A percentile compares a stretch with the other conserved stretches of the same genome.
Evolutionary conservation across 495 filamentous ascomycete species (phyloP).

Genomic region (Penicillium soppii): DNA sequence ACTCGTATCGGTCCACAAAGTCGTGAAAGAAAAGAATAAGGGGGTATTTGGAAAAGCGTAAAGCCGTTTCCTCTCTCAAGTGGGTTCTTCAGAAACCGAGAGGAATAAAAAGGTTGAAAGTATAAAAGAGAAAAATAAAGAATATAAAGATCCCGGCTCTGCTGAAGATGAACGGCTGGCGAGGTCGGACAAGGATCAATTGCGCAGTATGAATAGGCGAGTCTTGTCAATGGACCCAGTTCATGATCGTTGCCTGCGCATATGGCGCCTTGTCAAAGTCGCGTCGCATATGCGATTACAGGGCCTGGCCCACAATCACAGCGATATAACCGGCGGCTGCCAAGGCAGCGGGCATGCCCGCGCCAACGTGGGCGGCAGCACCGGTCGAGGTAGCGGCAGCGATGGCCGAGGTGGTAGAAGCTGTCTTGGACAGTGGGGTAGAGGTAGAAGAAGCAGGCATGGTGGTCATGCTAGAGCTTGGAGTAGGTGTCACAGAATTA

Average conservation of each 20-base stretch:
- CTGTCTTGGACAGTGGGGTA: conserved; percentile 17
- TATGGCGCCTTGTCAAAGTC: background rate
- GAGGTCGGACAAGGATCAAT: background rate
- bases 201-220: background rate
- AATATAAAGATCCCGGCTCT: conserved; percentile 17
- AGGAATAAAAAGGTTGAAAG: conserved; percentile 20
- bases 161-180: conserved; percentile 27
- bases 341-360: conserved; percentile 34
- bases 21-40: conserved; percentile 23
- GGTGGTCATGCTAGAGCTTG: conserved; percentile 19
- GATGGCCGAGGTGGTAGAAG: conserved; percentile 22
- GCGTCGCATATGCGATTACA: conserved; percentile 23
- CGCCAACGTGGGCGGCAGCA: conserved; percentile 22
- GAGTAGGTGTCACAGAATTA: conserved; percentile 27
- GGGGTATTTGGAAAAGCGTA: conserved; percentile 38
- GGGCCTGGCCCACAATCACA: conserved; percentile 34
- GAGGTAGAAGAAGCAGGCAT: conserved; percentile 18
- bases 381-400: conserved; percentile 23
- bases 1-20: conserved; percentile 32
- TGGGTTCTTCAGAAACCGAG: conserved; percentile 25
- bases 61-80: conserved; percentile 27
- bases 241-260: background rate
- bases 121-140: conserved; percentile 23
- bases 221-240: conserved; percentile 1
- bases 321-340: conserved; percentile 37